Conservation (phyloP, 768 basidiomycete species). For the Mycena latifolia region DNA sequence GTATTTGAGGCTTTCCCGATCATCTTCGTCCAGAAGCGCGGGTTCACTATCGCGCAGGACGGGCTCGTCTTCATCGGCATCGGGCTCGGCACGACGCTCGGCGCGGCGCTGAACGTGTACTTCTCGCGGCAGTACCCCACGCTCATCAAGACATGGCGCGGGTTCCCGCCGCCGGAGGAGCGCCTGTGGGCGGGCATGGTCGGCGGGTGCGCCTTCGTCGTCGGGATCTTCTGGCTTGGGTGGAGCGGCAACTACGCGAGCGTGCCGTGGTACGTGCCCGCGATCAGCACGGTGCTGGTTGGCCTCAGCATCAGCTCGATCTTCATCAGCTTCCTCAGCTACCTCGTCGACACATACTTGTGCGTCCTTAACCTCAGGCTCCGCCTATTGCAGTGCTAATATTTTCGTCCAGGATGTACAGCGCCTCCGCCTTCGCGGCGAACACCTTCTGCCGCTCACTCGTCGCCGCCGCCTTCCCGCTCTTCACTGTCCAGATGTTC, state of each 20-base stretch:
- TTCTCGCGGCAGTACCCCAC: constrained; percentile 52
- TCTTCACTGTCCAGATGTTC: constrained; percentile 79
- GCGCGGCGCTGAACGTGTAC: constrained; percentile 53
- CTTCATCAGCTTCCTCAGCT: constrained; percentile 73
- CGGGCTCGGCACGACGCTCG: constrained; percentile 61
- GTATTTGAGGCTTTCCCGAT: constrained; percentile 71
- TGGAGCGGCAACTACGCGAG: constrained; percentile 68
- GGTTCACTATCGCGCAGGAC: constrained; percentile 54
- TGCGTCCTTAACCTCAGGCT: constrained; percentile 36
- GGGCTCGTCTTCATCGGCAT: constrained; percentile 71
- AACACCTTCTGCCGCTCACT: constrained; percentile 71
- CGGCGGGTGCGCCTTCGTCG: constrained; percentile 64
- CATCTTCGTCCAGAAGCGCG: constrained; percentile 52
- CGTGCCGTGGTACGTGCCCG: constrained; percentile 72
- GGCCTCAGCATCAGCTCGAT: constrained; percentile 64
- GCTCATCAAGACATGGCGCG: constrained; percentile 62
- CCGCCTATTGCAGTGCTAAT: background rate
- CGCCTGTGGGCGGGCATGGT: constrained; percentile 68
- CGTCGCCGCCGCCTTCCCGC: constrained; percentile 70
- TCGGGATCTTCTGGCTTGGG: constrained; percentile 77
- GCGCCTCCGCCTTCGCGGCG: constrained; percentile 73
- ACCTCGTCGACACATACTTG: constrained; percentile 72
- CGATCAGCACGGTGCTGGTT: constrained; percentile 61
- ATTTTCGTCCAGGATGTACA: constrained; percentile 52
- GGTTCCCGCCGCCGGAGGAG: constrained; percentile 72